These are phyloP conservation scores for Pisolithus tinctorius DNA, from an alignment of 768 basidiomycete species.

Conservation along the genomic window DNA sequence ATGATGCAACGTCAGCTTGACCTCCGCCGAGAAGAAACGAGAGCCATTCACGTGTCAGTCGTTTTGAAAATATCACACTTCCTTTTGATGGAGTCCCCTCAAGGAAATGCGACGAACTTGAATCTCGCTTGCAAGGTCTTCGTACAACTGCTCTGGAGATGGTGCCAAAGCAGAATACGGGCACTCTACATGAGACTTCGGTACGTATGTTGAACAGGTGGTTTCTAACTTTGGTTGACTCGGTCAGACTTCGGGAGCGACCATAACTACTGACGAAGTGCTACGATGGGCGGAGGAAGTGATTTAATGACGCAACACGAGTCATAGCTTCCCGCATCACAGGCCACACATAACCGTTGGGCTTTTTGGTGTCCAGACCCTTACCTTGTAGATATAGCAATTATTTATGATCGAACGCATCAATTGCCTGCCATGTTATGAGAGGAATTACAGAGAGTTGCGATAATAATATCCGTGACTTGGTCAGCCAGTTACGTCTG, in stretches of 20 bases:
- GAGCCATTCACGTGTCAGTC: conserved; percentile 58
- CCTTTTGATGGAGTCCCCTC: not conserved
- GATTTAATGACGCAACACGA: conserved; percentile 3
- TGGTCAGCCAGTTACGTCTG: conserved; percentile 8
- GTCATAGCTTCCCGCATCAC: not conserved
- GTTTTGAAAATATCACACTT: not conserved
- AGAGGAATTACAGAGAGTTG: not conserved
- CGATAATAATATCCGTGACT: not conserved
- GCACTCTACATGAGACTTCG: not conserved
- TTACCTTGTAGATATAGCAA: no score
- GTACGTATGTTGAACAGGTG: not conserved
- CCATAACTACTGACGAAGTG: conserved; percentile 33
- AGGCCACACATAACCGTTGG: not conserved
- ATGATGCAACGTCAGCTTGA: conserved; percentile 81
- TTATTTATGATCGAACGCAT: not conserved
- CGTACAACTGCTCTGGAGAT: conserved; percentile 25
- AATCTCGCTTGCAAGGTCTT: conserved; percentile 54
- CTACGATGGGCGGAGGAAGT: conserved; percentile 54
- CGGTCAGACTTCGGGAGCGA: conserved; percentile 7
- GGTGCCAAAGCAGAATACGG: not conserved
- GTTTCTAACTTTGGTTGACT: not conserved
- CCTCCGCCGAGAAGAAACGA: conserved; percentile 66
- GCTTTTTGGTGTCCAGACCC: no score
- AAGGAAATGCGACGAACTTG: conserved; percentile 69
- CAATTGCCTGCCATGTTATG: not conserved